phyloP scores from a whole-genome alignment of 2,329 filamentous ascomycete species.

The Colletotrichum sp. region DNA sequence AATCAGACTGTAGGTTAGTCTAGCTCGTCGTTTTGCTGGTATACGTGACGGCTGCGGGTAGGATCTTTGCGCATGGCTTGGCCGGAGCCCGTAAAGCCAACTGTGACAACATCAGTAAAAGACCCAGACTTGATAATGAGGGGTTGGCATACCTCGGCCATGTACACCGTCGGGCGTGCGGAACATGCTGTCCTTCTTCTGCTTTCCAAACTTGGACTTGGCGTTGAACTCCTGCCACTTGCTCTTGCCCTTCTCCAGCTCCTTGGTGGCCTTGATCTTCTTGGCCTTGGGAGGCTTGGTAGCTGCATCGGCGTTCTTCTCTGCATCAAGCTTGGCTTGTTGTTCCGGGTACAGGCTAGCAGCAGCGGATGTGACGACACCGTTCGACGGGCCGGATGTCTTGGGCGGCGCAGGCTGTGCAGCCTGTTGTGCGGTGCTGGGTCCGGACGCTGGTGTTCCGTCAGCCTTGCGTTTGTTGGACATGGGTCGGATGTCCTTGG shows the following conservation, averaged over 20 bases:
- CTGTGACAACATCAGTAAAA: slow-evolving; percentile 48
- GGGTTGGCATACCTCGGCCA: slow-evolving; percentile 72
- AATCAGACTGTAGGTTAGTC: slow-evolving; percentile 54
- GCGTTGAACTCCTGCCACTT: slow-evolving; percentile 94
- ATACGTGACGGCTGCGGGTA: slow-evolving; percentile 81
- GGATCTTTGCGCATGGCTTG: slow-evolving; percentile 95
- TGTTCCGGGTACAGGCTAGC: slow-evolving; percentile 62
- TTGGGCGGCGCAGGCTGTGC: slow-evolving; percentile 44
- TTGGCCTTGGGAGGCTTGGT: slow-evolving; percentile 80
- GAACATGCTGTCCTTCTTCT: slow-evolving; percentile 97
- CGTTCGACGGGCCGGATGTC: slow-evolving; percentile 37
- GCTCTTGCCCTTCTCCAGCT: slow-evolving; percentile 86
- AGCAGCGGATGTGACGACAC: slow-evolving; percentile 60
- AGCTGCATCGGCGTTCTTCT: slow-evolving; percentile 69
- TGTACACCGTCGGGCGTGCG: slow-evolving; percentile 86
- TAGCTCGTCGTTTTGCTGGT: slow-evolving; percentile 77
- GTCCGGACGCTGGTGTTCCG: slow-evolving; percentile 60
- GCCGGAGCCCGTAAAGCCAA: slow-evolving; percentile 95
- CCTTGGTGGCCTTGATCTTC: slow-evolving; percentile 89
- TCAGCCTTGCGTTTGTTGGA: slow-evolving; percentile 88
- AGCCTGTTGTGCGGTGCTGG: slow-evolving; percentile 43
- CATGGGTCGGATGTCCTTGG: slow-evolving; percentile 83
- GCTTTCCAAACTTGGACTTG: slow-evolving; percentile 75
- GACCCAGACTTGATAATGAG: not conserved
- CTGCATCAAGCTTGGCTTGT: slow-evolving; percentile 58